Base-by-base conservation (phyloP, 176 grass and related monocot species). In the Raddia guianensis region DNA sequence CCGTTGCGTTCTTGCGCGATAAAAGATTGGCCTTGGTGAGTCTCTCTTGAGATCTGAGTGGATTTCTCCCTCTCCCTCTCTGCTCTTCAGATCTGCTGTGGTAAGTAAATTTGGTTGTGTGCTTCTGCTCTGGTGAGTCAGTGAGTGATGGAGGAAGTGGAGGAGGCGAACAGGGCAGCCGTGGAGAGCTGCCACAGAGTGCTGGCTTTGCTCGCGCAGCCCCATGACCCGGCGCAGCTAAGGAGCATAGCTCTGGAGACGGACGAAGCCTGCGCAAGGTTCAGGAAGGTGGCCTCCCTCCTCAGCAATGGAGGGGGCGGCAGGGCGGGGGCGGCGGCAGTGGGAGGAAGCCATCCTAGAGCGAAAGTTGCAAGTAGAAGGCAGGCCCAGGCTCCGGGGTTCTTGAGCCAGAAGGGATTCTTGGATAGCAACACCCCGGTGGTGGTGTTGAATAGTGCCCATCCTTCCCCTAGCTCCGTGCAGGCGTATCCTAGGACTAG, bases 151-250 rank as follows among this genome's bases (percentile, higher is more conserved):
- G 82, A 99, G 82, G 82, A 91, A 61, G 78, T 95, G 66, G 90
- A 99, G 82, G 80, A 63, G 84, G 96, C 93, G 5, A 99, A 91
- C 66, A 86, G 71, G 72, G 77, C 81, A 47, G 96, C 96, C 47
- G 83, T 95, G 63, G 90, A 84, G 90, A 91, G 82, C 58, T 95
- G 96, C 76, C 80, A 90, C 84, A 79, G 84, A 60, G 96, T 99
- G 35, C 80, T 99, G 3, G 84, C 61, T 62, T 27, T 99, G n/a
- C 80, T 99, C 21, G 53, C 84, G 1, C 86, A 90, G 78, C 66
- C 89, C 37, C 82, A 82, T 63, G 87, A 87, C 49, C 88, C 77
- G 13, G 87, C 72, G 13, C 81, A 86, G 84, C 90, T 82, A 10
- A 85, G 57, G 73, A 85, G 27, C 50, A 66, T 95, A 62, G 83